Evolutionary conservation across 2,329 filamentous ascomycete genomes (phyloP).

Genomic region (Fusarium heterosporum): DNA sequence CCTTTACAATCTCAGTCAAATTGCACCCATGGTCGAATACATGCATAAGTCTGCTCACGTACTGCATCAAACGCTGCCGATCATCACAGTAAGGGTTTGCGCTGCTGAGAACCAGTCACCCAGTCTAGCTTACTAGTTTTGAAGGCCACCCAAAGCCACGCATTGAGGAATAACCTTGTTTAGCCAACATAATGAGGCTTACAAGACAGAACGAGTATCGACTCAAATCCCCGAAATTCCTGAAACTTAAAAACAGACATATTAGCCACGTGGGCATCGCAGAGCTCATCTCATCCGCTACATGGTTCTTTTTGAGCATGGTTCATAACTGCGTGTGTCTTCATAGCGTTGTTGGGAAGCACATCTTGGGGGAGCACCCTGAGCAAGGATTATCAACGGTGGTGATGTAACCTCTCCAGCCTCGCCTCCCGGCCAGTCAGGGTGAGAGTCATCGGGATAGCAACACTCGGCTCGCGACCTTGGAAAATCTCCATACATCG

Average conservation of each 20-base stretch:
- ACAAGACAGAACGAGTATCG: slow-evolving; percentile 12
- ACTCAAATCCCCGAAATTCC: slow-evolving; percentile 24
- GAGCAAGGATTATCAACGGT: slow-evolving; percentile 33
- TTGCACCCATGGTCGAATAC: background rate
- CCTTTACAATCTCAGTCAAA: slow-evolving; percentile 17
- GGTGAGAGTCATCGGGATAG: slow-evolving; percentile 1
- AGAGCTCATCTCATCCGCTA: slow-evolving; percentile 12
- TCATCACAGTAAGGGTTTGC: slow-evolving; percentile 17
- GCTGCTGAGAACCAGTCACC: background rate
- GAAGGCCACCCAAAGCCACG: slow-evolving; percentile 8
- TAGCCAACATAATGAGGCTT: slow-evolving; percentile 16
- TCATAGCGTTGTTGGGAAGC: slow-evolving; percentile 29
- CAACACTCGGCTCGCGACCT: slow-evolving; percentile 7
- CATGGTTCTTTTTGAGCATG: slow-evolving; percentile 26
- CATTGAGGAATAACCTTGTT: slow-evolving; percentile 4
- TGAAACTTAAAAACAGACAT: slow-evolving; percentile 3
- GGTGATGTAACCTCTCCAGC: slow-evolving; percentile 29
- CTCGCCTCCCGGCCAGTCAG: slow-evolving; percentile 23
- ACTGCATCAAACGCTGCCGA: slow-evolving; percentile 9
- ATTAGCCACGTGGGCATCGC: slow-evolving; percentile 6
- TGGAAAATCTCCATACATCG: background rate
- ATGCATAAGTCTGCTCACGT: slow-evolving; percentile 2
- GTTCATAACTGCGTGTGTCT: slow-evolving; percentile 32
- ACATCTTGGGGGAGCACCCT: slow-evolving; percentile 38
- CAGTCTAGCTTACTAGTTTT: background rate